Percentiles rank a stretch among this genome's conserved stretches.
Evolutionary conservation across 2,329 filamentous ascomycete genomes (phyloP).

Genomic region (Fusarium equiseti): DNA sequence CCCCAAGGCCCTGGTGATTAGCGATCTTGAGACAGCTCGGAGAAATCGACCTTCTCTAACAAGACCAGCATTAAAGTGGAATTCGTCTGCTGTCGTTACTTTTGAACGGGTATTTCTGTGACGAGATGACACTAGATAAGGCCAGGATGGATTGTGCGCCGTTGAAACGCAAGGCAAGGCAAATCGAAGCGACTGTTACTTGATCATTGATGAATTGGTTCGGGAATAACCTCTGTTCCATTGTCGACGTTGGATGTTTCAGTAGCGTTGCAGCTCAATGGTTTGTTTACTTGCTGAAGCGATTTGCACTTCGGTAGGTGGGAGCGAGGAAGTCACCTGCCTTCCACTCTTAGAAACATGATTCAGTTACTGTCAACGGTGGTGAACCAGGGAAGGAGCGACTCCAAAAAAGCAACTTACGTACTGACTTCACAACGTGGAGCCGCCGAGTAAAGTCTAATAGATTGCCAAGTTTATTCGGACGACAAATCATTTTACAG

Average conservation of each 20-base stretch:
- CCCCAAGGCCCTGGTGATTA: background rate
- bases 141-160: slow-evolving; percentile 12
- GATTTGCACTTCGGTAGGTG: background rate
- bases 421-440: background rate
- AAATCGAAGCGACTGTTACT: background rate
- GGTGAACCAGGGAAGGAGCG: slow-evolving; percentile 8
- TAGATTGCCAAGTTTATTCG: slow-evolving; percentile 9
- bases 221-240: slow-evolving; percentile 27
- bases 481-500: background rate
- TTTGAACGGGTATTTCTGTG: slow-evolving; percentile 3
- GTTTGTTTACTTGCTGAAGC: slow-evolving; percentile 1
- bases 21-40: slow-evolving; percentile 23
- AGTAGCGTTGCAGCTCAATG: background rate
- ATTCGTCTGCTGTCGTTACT: slow-evolving; percentile 14
- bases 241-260: slow-evolving; percentile 7
- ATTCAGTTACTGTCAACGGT: background rate
- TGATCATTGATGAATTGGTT: background rate
- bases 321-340: background rate
- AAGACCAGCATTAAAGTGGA: slow-evolving; percentile 18
- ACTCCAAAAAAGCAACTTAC: background rate
- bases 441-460: slow-evolving; percentile 3
- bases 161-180: slow-evolving; percentile 29
- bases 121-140: slow-evolving; percentile 9
- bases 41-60: slow-evolving; percentile 34
- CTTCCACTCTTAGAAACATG: background rate